Evolutionary conservation across 345 rosid species (phyloP).

Genomic region (Linum lewisii): DNA sequence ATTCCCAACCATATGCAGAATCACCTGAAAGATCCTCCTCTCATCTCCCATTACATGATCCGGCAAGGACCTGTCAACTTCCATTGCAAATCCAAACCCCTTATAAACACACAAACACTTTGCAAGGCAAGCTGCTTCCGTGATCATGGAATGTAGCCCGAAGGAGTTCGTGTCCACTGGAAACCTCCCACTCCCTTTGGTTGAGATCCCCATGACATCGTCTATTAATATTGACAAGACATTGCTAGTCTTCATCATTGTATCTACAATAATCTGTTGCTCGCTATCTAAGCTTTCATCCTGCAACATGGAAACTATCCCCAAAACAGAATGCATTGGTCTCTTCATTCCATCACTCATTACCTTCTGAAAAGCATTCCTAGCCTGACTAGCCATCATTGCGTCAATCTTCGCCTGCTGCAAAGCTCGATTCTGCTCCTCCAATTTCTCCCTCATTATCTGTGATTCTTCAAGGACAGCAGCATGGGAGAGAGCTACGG

Average conservation of each 20-base stretch:
- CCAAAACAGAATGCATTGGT: conserved; percentile 79
- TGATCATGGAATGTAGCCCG: conserved; percentile 50
- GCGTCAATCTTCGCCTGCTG: conserved; percentile 66
- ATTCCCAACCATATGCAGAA: conserved; percentile 83
- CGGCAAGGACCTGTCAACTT: conserved; percentile 66
- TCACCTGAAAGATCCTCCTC: conserved; percentile 75
- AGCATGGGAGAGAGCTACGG: conserved; percentile 94
- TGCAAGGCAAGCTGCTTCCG: conserved; percentile 70
- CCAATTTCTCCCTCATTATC: conserved; percentile 81
- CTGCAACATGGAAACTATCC: conserved; percentile 71
- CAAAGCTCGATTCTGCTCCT: conserved; percentile 73
- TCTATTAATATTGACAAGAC: conserved; percentile 72
- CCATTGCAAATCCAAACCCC: conserved; percentile 51
- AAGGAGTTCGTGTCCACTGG: conserved; percentile 52
- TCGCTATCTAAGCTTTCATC: conserved; percentile 47
- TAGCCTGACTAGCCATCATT: conserved; percentile 81
- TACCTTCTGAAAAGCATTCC: conserved; percentile 68
- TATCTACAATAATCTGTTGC: conserved; percentile 55
- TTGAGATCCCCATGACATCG: conserved; percentile 74
- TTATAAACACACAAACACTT: conserved; percentile 65
- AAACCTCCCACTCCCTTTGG: conserved; percentile 51
- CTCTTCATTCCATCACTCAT: conserved; percentile 92
- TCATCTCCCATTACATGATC: conserved; percentile 76
- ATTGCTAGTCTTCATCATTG: conserved; percentile 69
- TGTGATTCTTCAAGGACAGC: conserved; percentile 97